Evolutionary conservation across 2,329 filamentous ascomycete genomes (phyloP).

Genomic region (Epichloe sibirici): DNA sequence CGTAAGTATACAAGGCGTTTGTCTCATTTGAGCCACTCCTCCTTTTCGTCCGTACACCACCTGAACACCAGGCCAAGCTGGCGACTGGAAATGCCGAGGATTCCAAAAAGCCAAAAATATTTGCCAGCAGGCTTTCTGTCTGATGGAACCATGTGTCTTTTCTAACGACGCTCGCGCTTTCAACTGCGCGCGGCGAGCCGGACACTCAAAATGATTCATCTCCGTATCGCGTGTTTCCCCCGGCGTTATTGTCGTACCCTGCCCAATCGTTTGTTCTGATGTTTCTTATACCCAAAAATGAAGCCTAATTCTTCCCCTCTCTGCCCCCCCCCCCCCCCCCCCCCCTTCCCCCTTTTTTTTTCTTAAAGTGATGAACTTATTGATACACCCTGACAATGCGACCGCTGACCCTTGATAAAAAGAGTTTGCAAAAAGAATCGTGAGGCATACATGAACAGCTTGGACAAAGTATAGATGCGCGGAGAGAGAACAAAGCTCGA

Average conservation of each 20-base stretch:
- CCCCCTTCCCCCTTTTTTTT: no score
- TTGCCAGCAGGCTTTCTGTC: neutral
- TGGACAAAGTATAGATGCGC: neutral
- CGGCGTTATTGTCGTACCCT: neutral
- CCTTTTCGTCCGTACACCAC: neutral
- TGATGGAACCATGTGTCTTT: neutral
- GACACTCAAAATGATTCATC: no score
- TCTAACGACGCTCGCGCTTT: neutral
- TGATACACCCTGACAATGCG: neutral
- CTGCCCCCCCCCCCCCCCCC: no score
- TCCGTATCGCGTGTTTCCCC: neutral
- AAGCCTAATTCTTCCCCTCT: neutral
- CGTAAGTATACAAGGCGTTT: neutral
- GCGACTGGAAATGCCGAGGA: neutral
- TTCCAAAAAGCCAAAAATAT: neutral
- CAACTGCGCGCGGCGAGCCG: no score
- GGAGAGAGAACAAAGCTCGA: neutral
- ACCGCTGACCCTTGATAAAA: neutral
- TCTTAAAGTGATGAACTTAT: neutral
- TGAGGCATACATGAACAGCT: neutral
- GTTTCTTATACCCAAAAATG: neutral
- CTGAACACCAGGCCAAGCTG: neutral
- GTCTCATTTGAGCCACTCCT: neutral
- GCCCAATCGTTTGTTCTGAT: neutral
- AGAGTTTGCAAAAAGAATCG: neutral